phyloP scores from a whole-genome alignment of 2,329 filamentous ascomycete genomes.

The Aspergillus neotritici region DNA sequence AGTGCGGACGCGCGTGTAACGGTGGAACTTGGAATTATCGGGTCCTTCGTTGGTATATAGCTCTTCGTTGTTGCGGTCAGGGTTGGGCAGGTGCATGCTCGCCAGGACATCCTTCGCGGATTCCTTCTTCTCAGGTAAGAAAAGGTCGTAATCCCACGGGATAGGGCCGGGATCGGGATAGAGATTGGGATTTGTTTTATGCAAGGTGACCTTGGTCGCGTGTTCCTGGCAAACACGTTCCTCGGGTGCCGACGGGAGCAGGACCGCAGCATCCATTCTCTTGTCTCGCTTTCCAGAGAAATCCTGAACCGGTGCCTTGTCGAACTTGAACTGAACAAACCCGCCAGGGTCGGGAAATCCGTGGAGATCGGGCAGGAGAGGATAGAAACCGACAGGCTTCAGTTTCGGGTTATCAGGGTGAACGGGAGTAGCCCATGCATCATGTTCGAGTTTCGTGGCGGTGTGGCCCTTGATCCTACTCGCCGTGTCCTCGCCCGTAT shows the following conservation, averaged over 20 bases:
- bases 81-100: constrained; percentile 51
- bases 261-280: constrained; percentile 54
- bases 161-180: constrained; percentile 50
- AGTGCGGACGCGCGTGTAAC: constrained; percentile 53
- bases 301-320: constrained; percentile 51
- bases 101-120: constrained; percentile 49
- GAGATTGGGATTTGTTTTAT: constrained; percentile 45
- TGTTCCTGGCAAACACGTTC: constrained; percentile 45
- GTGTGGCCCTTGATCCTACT: constrained; percentile 50
- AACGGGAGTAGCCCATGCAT: constrained; percentile 56
- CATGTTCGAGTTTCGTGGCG: constrained; percentile 49
- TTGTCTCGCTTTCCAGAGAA: constrained; percentile 49
- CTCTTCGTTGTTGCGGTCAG: constrained; percentile 48
- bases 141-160: constrained; percentile 56
- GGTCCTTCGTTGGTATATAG: constrained; percentile 44
- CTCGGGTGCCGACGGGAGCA: constrained; percentile 49
- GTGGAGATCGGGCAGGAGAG: constrained; percentile 56
- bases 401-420: constrained; percentile 55
- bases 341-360: constrained; percentile 54
- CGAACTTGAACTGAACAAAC: constrained; percentile 58
- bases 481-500: constrained; percentile 51
- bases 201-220: constrained; percentile 43
- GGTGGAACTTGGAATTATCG: constrained; percentile 45
- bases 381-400: constrained; percentile 55
- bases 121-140: constrained; percentile 47